Evolutionary conservation across 371 early-diverging fungal species (phyloP), one percentile per base, ranked within the genome.

Genomic region (Haplosporangium sp.): DNA sequence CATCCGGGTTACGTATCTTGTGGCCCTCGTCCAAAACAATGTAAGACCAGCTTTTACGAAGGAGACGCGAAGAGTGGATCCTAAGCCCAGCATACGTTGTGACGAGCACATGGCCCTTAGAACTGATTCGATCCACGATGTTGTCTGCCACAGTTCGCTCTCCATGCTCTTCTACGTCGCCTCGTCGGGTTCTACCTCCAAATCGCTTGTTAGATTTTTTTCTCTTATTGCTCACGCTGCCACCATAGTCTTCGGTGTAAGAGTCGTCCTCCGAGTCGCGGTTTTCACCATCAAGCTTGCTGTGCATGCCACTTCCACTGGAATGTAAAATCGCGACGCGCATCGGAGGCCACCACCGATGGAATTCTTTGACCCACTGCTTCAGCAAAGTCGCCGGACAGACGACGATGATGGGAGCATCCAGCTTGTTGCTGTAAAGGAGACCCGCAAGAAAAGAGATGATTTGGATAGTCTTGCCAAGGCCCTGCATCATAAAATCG

Each of bases 21-120:
- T 99, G 99, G 0, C 99, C 99, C 85, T 99, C 99, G 83, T 99
- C 99, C 43, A 99, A 80, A 3, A 99, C 87, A n/a, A 92, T 90
- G 64, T 95, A 96, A 0, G 93, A 93, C 98, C 98, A 99, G 43
- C 83, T 80, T 54, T 90, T 86, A 14, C 87, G 86, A 12, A 95
- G 62, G 5, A 98, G 76, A 0, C 83, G 74, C 10, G 86, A 83
- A 12, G 90, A 81, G 71, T 97, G 91, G 1, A 87, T 84, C 45
- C 92, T 90, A 1, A 97, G 73, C 21, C 94, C 95, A 10, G 90
- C 92, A 66, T 94, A 98, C 0, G 98, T 96, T 1, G 96, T 96
- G 20, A 98, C 82, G 1, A 98, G 42, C 4, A 98, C 86, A 71
- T 95, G 95, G 13, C 98, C 95, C 82, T 65, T 48, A 37, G 48